Evolutionary conservation across 1,139 yeast species (phyloP), one percentile per base, ranked within the genome.

Genomic region (Blastobotrys indianensis): DNA sequence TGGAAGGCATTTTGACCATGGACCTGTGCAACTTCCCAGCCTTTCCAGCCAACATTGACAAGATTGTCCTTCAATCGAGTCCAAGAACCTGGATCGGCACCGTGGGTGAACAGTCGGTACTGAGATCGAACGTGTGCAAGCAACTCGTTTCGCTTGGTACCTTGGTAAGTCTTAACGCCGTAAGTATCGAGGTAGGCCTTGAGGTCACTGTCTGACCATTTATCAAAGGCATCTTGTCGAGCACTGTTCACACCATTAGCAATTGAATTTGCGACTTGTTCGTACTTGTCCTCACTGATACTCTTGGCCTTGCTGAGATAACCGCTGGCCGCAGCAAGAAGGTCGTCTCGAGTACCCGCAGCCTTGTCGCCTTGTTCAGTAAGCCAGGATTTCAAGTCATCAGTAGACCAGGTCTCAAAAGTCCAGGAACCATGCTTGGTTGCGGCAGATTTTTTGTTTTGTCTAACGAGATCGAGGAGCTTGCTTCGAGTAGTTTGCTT

Each of bases 131-230:
- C 82, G 51, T 68, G 56, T 11, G 66, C 61, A 20, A 75, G 59
- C 54, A 80, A 66, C 45, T 78, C 75, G 37, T 72, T 70, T 52
- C 72, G 73, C 46, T 65, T 65, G 47, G 68, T 60, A n/a, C 62
- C 62, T 25, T 65, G 62, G 33, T 72, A 62, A 42, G 65, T 54
- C 37, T 67, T 64, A 45, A 72, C 65, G 6, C 85, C 85, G 59
- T 73, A 79, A 7, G 75, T 68, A 37, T 69, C 65, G 46, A 81
- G 63, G 61, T 79, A 81, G 29, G 70, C 68, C 54, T 65, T 71
- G 54, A 81, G 64, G 53, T 81, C 86, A 30, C 73, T 70, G 35
- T 70, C 72, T 17, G 78, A 67, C 80, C 82, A 80, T 32, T 71
- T 63, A 40, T 71, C 69, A 54, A 76, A 74, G 37, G 67, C 59